Evolutionary conservation across 768 basidiomycete genomes (phyloP).

Genomic region (Tulasnella calospora): DNA sequence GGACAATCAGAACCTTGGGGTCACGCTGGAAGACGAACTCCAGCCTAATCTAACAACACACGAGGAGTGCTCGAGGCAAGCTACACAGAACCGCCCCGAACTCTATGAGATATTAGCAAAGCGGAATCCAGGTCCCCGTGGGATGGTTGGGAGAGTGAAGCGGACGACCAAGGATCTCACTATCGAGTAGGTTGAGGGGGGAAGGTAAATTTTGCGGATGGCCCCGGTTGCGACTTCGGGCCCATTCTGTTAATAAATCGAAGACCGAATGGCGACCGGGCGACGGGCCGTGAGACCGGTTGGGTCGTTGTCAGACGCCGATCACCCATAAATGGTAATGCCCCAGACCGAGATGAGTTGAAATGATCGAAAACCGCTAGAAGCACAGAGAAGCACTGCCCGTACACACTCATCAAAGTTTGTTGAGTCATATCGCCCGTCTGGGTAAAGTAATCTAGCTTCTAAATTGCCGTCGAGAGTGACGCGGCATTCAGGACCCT

Average conservation of each 20-base stretch:
- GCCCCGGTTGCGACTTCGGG: not conserved
- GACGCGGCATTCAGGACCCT: not conserved
- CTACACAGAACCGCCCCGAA: not conserved
- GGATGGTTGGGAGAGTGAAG: not conserved
- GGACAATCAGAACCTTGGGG: not conserved
- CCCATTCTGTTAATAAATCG: not conserved
- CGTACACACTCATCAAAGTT: not conserved
- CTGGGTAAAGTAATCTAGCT: not conserved
- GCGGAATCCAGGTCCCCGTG: not conserved
- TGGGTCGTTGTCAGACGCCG: not conserved
- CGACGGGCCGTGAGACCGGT: not conserved
- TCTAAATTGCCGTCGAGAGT: not conserved
- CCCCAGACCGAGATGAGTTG: not conserved
- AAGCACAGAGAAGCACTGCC: not conserved
- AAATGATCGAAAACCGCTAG: not conserved
- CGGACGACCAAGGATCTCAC: not conserved
- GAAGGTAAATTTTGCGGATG: not conserved
- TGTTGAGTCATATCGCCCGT: not conserved
- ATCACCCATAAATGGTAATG: not conserved
- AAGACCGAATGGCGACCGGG: not conserved
- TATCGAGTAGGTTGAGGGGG: not conserved
- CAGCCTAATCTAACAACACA: not conserved
- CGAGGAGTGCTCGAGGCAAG: not conserved
- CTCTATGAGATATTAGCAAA: not conserved
- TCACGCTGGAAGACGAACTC: too few species aligned